These are phyloP conservation scores for Lentinula edodes DNA, from an alignment of 768 basidiomycete species.

Conservation along the genomic window DNA sequence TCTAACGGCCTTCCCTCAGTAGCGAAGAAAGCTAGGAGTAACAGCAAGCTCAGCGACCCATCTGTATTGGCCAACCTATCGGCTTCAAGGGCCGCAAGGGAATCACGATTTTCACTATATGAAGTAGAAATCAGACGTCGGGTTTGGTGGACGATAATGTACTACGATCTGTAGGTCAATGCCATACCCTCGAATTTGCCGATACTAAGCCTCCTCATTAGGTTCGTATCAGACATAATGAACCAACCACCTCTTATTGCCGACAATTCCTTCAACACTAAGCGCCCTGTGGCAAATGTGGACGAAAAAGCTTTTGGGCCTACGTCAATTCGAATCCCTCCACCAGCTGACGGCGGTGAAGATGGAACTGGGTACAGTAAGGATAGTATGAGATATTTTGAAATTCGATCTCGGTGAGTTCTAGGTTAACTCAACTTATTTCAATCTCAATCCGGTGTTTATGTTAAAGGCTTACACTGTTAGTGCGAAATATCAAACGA, in stretches of 20 bases:
- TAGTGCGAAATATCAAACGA: slow-evolving; percentile 57
- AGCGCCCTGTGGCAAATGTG: slow-evolving; percentile 45
- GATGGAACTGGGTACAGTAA: slow-evolving; percentile 6
- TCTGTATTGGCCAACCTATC: not conserved
- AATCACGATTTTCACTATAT: slow-evolving; percentile 26
- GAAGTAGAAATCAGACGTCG: slow-evolving; percentile 48
- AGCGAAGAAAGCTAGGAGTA: slow-evolving; percentile 4
- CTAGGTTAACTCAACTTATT: not conserved
- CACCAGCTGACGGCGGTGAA: slow-evolving; percentile 22
- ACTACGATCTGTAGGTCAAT: slow-evolving; percentile 67
- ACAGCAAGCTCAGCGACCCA: slow-evolving; percentile 3
- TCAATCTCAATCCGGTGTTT: slow-evolving; percentile 3
- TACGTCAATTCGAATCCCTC: slow-evolving; percentile 38
- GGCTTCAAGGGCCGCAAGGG: slow-evolving; percentile 4
- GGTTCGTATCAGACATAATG: slow-evolving; percentile 66
- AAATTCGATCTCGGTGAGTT: slow-evolving; percentile 58
- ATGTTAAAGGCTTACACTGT: slow-evolving; percentile 46
- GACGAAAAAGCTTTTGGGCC: slow-evolving; percentile 50
- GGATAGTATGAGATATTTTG: slow-evolving; percentile 40
- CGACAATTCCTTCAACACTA: slow-evolving; percentile 48
- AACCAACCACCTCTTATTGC: slow-evolving; percentile 58
- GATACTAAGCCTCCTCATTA: slow-evolving; percentile 19
- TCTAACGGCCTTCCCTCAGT: not conserved
- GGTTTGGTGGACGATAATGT: slow-evolving; percentile 78
- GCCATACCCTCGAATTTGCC: slow-evolving; percentile 2